A percentile compares a stretch with the other conserved stretches of the same genome.
These are phyloP conservation scores for Ceratobasidium theobromae DNA, from an alignment of 1,284 basidiomycete genomes.

Conservation along the genomic window DNA sequence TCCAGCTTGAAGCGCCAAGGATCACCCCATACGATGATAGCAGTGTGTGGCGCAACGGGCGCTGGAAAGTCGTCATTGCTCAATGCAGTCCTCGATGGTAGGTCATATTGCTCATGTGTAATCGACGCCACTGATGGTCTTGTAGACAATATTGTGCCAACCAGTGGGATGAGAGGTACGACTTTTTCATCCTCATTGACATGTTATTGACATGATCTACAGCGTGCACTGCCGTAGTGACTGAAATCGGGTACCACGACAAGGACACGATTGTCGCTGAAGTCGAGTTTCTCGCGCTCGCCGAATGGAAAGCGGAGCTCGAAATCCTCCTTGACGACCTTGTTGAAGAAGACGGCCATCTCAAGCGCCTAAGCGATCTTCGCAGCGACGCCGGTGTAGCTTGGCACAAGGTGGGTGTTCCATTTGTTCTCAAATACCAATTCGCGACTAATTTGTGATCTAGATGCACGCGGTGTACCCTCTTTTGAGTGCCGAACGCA, in stretches of 20 bases:
- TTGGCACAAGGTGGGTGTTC: constrained; percentile 54
- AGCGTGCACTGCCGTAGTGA: constrained; percentile 68
- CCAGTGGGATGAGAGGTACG: constrained; percentile 62
- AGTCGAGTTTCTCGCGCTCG: constrained; percentile 56
- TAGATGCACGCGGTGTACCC: constrained; percentile 66
- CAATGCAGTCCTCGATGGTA: constrained; percentile 62
- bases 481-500: constrained; percentile 49
- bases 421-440: neutral
- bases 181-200: neutral
- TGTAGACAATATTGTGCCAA: constrained; percentile 61
- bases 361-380: constrained; percentile 56
- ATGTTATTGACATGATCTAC: neutral
- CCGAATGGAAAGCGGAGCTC: constrained; percentile 61
- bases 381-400: constrained; percentile 61
- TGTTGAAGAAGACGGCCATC: constrained; percentile 57
- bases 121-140: constrained; percentile 32
- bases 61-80: constrained; percentile 61
- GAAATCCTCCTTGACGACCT: constrained; percentile 56
- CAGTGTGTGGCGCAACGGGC: constrained; percentile 62
- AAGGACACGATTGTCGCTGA: constrained; percentile 59
- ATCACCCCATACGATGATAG: constrained; percentile 58
- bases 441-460: neutral
- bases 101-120: too few species aligned
- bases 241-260: constrained; percentile 56
- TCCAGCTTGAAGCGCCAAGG: constrained; percentile 53